Evolutionary conservation across 1,284 basidiomycete species (phyloP), one percentile per base, ranked within the genome.

Genomic region (Ceratobasidium sp.): DNA sequence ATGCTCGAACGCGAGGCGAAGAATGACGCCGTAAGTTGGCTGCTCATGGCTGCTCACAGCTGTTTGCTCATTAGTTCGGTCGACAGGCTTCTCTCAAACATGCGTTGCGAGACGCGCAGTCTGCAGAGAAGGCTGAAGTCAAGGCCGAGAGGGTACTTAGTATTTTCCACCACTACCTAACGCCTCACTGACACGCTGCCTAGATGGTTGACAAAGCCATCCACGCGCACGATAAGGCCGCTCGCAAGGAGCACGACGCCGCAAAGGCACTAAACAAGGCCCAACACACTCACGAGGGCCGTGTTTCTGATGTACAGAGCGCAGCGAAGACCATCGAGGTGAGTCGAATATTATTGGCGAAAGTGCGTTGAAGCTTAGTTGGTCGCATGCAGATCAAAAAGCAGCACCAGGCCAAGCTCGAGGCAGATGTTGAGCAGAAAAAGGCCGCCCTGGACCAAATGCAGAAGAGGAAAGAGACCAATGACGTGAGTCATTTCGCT

Each of bases 1-100:
- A 72, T 72, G 69, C 69, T 72, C 47, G 69, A 72, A 33, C 56
- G 69, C 4, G 69, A 72, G 48, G 69, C 69, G 2, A 72, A 72
- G 57, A 72, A 51, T 31, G 69, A 72, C 51, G 57, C 69, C 27
- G 69, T 72, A 9, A 3, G 69, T 72, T 2, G n/a, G 47, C 15
- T 14, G 14, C 15, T 50, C 8, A n/a, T n/a, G 8, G 2, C 44
- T 5, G 17, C n/a, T 44, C 19, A 19, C n/a, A 24, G 1, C 11
- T 1, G 8, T 44, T 31, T 31, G 22, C 31, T 62, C 1, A 62
- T 41, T 47, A 3, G 19, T 22, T 53, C 9, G 15, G 0, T 36
- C 8, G n/a, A 6, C 17, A 72, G 69, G 41, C 47, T 9, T 44
- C 57, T 8, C 24, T 56, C 54, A 74, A 65, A 41, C 67, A 76